phyloP scores from a whole-genome alignment of 768 basidiomycete species.

The Rubroboletus pulcherrimus region DNA sequence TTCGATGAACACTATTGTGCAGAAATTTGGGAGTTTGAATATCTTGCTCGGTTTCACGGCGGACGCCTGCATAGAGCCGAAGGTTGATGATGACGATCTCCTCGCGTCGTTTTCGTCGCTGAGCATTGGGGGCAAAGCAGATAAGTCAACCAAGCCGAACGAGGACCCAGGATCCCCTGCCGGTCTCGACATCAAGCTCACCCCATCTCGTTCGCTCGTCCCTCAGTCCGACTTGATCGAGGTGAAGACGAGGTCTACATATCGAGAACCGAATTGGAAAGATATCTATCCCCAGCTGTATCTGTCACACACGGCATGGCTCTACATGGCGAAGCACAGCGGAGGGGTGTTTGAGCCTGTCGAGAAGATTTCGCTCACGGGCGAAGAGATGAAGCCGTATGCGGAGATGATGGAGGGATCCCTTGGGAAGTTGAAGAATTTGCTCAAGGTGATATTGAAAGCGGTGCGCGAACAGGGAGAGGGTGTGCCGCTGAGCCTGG shows the following conservation, averaged over 20 bases:
- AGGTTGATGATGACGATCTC: slow-evolving; percentile 23
- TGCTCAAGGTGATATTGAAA: slow-evolving; percentile 39
- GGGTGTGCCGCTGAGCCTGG: slow-evolving; percentile 51
- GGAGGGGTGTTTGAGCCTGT: slow-evolving; percentile 50
- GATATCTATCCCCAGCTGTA: slow-evolving; percentile 64
- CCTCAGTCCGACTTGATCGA: slow-evolving; percentile 37
- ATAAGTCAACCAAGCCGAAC: not conserved
- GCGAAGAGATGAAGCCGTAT: slow-evolving; percentile 21
- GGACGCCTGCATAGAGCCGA: slow-evolving; percentile 36
- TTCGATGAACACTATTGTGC: not conserved
- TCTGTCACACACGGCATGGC: slow-evolving; percentile 62
- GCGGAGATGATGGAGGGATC: slow-evolving; percentile 19
- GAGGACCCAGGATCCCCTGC: not conserved
- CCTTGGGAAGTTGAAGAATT: slow-evolving; percentile 25
- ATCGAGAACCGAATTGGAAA: slow-evolving; percentile 47
- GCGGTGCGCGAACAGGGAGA: slow-evolving; percentile 51
- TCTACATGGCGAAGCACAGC: slow-evolving; percentile 57
- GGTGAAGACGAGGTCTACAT: slow-evolving; percentile 30
- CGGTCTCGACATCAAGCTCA: slow-evolving; percentile 21
- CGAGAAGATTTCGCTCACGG: slow-evolving; percentile 42
- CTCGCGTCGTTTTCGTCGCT: slow-evolving; percentile 25
- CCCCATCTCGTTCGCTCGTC: slow-evolving; percentile 27
- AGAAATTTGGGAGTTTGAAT: slow-evolving; percentile 58
- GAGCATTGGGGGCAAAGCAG: slow-evolving; percentile 10
- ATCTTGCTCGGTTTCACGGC: slow-evolving; percentile 58